Base-by-base conservation (phyloP, 164 flowering plant genomes). In the Tetrastigma voinierianum region DNA sequence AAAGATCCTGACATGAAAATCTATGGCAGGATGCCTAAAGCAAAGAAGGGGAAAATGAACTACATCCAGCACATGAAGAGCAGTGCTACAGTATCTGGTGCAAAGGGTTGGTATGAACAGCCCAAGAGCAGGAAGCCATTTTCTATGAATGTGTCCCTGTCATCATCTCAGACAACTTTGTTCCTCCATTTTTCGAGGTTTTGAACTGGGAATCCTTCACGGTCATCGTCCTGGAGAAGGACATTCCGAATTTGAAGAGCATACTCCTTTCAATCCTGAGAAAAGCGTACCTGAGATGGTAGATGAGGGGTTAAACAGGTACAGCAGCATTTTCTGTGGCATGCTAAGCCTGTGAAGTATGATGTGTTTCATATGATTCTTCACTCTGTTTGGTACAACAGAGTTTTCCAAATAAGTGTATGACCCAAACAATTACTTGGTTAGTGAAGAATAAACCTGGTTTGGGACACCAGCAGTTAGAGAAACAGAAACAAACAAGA, bases 181-280 rank as follows among this genome's bases (percentile, higher is more conserved):
- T 90, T 19, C 96, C 93, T 25, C 96, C 93, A 40, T 86, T 88
- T 56, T 85, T 86, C 14, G 89, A 81, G 64, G 74, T 80, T 32
- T 57, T 90, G 72, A 83, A 88, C 62, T 90, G 96, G 96, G 90
- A 88, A 59, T 71, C 93, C 1, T 90, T 90, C 68, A 82, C 96
- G 0, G 87, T 90, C 40, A 83, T 90, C 48, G 72, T 90, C 11
- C 10, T 63, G 46, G 96, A 90, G 79, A 83, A 82, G 70, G 96
- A 90, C 51, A 78, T 90, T 16, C 89, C 87, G 1, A 78, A 85
- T 48, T 70, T 90, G 85, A 90, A 87, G 80, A 76, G 66, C 2
- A 82, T 90, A 59, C 87, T 89, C 1, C 71, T 74, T 32, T 79
- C 92, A 0, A 87, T 89, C 47, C 78, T 89, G 1, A 67, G 77